phyloP scores from a whole-genome alignment of 176 grass and related monocot genomes.

The Saccharum officinarum region DNA sequence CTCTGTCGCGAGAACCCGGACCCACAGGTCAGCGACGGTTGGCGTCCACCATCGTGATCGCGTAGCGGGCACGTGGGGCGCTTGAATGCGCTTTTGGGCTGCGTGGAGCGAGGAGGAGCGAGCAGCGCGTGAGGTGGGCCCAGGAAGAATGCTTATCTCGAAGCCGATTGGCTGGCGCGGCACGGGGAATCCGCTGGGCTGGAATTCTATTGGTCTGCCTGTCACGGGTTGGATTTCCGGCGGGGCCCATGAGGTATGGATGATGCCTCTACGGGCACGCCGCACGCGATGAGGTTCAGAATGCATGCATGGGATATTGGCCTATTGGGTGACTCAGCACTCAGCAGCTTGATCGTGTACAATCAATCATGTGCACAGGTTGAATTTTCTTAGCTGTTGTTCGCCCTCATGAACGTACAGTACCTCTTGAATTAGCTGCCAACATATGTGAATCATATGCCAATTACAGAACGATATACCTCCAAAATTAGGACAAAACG shows the following conservation, averaged over 20 bases:
- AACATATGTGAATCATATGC: background rate
- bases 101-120: no score
- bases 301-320: background rate
- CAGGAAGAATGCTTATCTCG: conserved; percentile 49
- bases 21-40: background rate
- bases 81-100: conserved; percentile 39
- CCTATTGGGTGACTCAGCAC: conserved; percentile 34
- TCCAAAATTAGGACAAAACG: background rate
- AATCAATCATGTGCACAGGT: background rate
- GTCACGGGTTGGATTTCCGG: conserved; percentile 59
- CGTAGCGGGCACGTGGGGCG: conserved; percentile 15
- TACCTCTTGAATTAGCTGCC: background rate
- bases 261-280: background rate
- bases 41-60: background rate
- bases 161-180: conserved; percentile 57
- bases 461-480: background rate
- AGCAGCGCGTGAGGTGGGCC: background rate
- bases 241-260: conserved; percentile 29
- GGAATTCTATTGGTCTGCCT: conserved; percentile 62
- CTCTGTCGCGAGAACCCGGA: background rate
- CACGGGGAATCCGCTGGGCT: conserved; percentile 45
- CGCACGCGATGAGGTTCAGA: background rate
- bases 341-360: background rate
- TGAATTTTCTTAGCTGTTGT: background rate
- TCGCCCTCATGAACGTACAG: background rate